A percentile compares a stretch with the other conserved stretches of the same genome.
Evolutionary conservation across 805 yeast genomes (phyloP).

Genomic region (Myxozyma sirexii): DNA sequence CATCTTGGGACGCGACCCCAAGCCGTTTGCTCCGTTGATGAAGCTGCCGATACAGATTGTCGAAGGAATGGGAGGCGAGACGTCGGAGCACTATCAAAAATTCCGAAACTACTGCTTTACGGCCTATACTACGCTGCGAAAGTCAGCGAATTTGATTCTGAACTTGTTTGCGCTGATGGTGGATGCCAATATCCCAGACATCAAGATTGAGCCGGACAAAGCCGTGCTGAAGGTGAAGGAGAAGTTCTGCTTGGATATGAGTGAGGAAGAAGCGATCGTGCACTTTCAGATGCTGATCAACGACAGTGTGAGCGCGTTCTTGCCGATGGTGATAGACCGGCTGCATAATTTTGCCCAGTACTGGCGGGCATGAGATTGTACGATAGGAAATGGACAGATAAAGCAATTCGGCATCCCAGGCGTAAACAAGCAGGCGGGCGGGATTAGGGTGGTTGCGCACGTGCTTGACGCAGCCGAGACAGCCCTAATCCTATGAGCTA

Average conservation of each 20-base stretch:
- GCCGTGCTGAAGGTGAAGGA: conserved; percentile 87
- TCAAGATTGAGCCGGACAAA: conserved; percentile 78
- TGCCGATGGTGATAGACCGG: conserved; percentile 94
- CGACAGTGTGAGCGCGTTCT: conserved; percentile 88
- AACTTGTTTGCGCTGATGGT: conserved; percentile 93
- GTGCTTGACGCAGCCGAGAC: too few species aligned
- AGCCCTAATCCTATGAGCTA: conserved; percentile 27
- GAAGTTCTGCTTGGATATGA: conserved; percentile 88
- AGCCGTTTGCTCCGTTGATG: conserved; percentile 98
- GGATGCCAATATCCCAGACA: conserved; percentile 89
- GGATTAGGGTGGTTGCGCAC: too few species aligned
- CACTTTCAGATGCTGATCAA: conserved; percentile 94
- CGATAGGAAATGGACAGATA: background rate
- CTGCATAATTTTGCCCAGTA: conserved; percentile 95
- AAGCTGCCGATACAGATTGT: conserved; percentile 94
- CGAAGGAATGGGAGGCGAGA: conserved; percentile 96
- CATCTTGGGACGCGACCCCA: conserved; percentile 94
- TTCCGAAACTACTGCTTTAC: conserved; percentile 94
- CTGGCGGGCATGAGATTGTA: conserved; percentile 79
- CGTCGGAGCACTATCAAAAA: conserved; percentile 78
- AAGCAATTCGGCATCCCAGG: background rate
- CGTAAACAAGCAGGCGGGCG: background rate
- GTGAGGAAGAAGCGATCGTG: conserved; percentile 92
- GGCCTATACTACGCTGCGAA: conserved; percentile 85
- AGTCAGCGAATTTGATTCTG: conserved; percentile 84